A percentile compares a stretch with the other conserved stretches of the same genome.
These are phyloP conservation scores for Clarireedia paspali DNA, from an alignment of 2,329 filamentous ascomycete genomes.

Conservation along the genomic window DNA sequence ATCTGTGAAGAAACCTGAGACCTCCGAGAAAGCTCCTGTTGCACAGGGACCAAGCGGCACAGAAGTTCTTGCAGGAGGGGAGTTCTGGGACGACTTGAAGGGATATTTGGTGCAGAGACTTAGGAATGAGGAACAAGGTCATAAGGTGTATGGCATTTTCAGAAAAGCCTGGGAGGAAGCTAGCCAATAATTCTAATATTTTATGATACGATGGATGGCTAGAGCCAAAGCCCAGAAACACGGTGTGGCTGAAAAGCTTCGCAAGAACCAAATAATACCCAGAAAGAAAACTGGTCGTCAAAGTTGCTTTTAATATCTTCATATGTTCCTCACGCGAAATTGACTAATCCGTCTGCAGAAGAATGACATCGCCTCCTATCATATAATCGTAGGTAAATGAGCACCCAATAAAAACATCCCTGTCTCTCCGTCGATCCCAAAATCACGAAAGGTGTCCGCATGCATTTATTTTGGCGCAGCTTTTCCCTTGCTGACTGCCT, in stretches of 20 bases:
- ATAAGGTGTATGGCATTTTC: conserved; percentile 59
- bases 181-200: conserved; percentile 8
- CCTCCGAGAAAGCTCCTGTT: conserved; percentile 33
- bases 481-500: conserved; percentile 51
- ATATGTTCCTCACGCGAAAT: conserved; percentile 10
- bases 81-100: conserved; percentile 82
- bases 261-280: neutral
- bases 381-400: conserved; percentile 19
- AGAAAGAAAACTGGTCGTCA: conserved; percentile 2
- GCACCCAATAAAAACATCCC: conserved; percentile 23
- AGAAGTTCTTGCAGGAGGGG: conserved; percentile 57
- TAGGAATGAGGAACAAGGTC: conserved; percentile 59
- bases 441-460: neutral
- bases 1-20: conserved; percentile 33
- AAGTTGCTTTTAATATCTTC: conserved; percentile 11
- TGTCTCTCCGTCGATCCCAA: conserved; percentile 6
- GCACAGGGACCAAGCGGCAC: conserved; percentile 48
- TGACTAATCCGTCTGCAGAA: conserved; percentile 9
- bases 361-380: conserved; percentile 6
- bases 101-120: conserved; percentile 74
- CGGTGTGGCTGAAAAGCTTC: neutral
- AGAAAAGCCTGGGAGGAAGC: conserved; percentile 44
- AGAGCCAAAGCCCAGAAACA: neutral
- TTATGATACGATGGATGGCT: neutral
- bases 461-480: conserved; percentile 5